Conservation (phyloP, 148 eudicot genomes). For the Diospyros kaki region DNA sequence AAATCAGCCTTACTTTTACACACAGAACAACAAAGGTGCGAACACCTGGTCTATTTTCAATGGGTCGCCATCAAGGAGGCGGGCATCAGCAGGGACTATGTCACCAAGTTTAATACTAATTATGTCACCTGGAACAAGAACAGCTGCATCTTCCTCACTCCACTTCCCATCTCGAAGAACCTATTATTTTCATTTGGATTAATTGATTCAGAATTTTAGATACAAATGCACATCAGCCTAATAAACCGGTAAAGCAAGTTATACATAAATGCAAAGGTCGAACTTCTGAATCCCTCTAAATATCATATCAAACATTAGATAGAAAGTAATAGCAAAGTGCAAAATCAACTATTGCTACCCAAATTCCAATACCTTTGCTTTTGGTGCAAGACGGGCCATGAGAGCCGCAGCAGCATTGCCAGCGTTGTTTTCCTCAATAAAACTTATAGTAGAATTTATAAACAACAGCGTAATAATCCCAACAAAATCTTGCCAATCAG, state of each 20-base stretch:
- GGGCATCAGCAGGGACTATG: constrained; percentile 35
- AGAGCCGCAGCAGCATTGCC: constrained; percentile 33
- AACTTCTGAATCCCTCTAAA: background rate
- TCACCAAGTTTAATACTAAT: constrained; percentile 31
- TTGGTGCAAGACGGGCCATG: constrained; percentile 31
- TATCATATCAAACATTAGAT: background rate
- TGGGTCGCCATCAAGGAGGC: constrained; percentile 35
- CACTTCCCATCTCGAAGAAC: constrained; percentile 35
- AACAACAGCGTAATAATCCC: constrained; percentile 22
- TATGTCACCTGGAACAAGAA: constrained; percentile 35
- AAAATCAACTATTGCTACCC: background rate
- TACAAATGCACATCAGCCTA: background rate
- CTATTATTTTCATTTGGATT: background rate
- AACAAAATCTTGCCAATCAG: constrained; percentile 38
- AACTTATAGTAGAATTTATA: constrained; percentile 33
- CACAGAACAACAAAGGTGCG: background rate
- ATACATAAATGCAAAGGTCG: background rate
- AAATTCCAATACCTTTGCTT: constrained; percentile 20
- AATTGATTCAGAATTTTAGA: background rate
- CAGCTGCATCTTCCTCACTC: constrained; percentile 31
- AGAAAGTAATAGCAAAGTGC: background rate
- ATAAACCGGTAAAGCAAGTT: background rate
- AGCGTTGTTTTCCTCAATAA: constrained; percentile 33
- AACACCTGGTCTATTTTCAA: constrained; percentile 30
- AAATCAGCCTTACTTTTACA: background rate